Percentiles rank a stretch among this genome's conserved stretches.
Evolutionary conservation across 2,329 filamentous ascomycete genomes (phyloP).

Genomic region (Stemphylium beticola): DNA sequence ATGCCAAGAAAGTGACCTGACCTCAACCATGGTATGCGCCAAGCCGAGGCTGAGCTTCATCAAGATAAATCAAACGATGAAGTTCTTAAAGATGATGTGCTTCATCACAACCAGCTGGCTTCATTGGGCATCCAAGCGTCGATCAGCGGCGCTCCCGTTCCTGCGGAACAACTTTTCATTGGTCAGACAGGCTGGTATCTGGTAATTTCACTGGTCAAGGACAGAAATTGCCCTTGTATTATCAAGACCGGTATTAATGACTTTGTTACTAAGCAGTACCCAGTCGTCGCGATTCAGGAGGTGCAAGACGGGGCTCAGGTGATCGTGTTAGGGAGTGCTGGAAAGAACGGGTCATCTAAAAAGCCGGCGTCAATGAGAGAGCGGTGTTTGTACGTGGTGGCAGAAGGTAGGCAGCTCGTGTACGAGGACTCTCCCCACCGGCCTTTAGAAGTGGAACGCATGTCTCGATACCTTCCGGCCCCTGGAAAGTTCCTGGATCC

Average conservation of each 20-base stretch:
- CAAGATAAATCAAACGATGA: too few species aligned
- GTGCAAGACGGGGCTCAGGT: neutral
- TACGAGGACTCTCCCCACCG: neutral
- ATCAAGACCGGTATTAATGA: neutral
- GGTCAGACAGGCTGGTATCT: neutral
- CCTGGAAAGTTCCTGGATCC: too few species aligned
- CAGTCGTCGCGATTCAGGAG: neutral
- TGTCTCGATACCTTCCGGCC: too few species aligned
- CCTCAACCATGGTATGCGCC: too few species aligned
- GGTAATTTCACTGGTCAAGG: neutral
- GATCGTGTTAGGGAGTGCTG: neutral
- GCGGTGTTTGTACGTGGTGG: neutral
- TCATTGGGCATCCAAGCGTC: neutral
- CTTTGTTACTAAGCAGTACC: neutral
- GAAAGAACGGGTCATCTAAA: neutral
- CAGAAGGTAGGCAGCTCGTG: neutral
- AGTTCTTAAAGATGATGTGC: neutral
- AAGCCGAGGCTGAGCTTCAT: too few species aligned
- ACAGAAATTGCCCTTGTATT: neutral
- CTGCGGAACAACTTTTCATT: neutral
- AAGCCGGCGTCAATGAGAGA: too few species aligned
- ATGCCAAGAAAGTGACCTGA: too few species aligned
- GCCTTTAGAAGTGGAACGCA: too few species aligned
- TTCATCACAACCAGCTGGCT: neutral
- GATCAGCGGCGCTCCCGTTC: neutral